Evolutionary conservation across 495 filamentous ascomycete species (phyloP).

Genomic region (Alectoria sarmentosa): DNA sequence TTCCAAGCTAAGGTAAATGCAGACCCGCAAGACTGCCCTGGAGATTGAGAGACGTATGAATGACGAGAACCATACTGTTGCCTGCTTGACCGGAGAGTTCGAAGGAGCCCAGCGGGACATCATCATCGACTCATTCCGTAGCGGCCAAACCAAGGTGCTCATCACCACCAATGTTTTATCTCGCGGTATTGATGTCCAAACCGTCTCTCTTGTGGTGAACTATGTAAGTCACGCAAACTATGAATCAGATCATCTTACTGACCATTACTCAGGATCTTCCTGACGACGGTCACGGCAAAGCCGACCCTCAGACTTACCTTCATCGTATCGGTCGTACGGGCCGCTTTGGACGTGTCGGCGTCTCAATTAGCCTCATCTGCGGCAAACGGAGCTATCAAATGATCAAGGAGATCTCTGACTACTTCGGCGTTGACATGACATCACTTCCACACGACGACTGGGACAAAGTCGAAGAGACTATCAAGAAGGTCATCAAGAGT

Average conservation of each 20-base stretch:
- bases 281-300: slow-evolving; percentile 37
- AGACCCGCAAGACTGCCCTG: slow-evolving; percentile 73
- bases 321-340: slow-evolving; percentile 97
- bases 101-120: slow-evolving; percentile 76
- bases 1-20: slow-evolving; percentile 14
- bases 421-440: slow-evolving; percentile 55
- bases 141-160: slow-evolving; percentile 85
- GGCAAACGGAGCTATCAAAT: slow-evolving; percentile 68
- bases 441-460: slow-evolving; percentile 64
- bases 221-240: slow-evolving; percentile 46
- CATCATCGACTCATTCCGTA: slow-evolving; percentile 83
- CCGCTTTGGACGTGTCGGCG: slow-evolving; percentile 94
- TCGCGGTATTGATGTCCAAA: slow-evolving; percentile 93
- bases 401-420: slow-evolving; percentile 66
- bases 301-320: slow-evolving; percentile 90
- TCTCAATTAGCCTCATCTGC: slow-evolving; percentile 85
- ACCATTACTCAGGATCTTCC: slow-evolving; percentile 47
- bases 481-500: slow-evolving; percentile 80
- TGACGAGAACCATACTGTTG: slow-evolving; percentile 83
- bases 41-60: slow-evolving; percentile 82
- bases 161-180: slow-evolving; percentile 97
- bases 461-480: slow-evolving; percentile 74
- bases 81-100: slow-evolving; percentile 75
- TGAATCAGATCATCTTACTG: background rate
- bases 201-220: slow-evolving; percentile 96